Evolutionary conservation across 1,139 yeast species (phyloP).

Genomic region (Lodderomyces oxycetoniae): DNA sequence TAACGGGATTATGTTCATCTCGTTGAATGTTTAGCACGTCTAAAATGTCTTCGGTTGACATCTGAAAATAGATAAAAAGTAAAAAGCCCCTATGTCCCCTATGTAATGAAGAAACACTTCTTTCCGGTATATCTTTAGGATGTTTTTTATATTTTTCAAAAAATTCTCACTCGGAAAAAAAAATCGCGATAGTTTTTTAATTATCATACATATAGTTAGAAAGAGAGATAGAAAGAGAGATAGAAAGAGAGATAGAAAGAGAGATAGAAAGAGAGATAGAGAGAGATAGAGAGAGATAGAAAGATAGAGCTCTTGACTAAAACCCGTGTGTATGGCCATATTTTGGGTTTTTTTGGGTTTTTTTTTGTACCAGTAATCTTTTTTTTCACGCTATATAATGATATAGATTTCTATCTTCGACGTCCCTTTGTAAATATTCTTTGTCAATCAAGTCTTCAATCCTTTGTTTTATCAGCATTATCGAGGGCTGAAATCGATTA

Average conservation of each 20-base stretch:
- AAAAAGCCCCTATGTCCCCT: too few species aligned
- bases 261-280: too few species aligned
- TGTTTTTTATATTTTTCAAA: too few species aligned
- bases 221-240: too few species aligned
- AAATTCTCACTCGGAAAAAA: too few species aligned
- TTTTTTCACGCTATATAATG: slow-evolving; percentile 64
- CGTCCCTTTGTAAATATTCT: slow-evolving; percentile 77
- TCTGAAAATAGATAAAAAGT: slow-evolving; percentile 10
- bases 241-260: too few species aligned
- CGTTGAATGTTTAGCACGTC: slow-evolving; percentile 70
- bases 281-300: too few species aligned
- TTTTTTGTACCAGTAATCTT: background rate
- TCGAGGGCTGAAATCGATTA: slow-evolving; percentile 65
- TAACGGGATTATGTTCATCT: slow-evolving; percentile 36
- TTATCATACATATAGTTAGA: too few species aligned
- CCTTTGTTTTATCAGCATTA: slow-evolving; percentile 64
- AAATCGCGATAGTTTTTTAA: too few species aligned
- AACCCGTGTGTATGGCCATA: too few species aligned
- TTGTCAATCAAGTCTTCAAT: slow-evolving; percentile 78
- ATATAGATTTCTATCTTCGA: slow-evolving; percentile 55
- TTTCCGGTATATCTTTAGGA: too few species aligned
- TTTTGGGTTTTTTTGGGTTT: background rate
- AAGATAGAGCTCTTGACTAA: background rate
- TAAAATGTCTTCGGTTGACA: slow-evolving; percentile 62
- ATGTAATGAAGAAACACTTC: too few species aligned